Base-by-base conservation (phyloP, 75 land plant genomes). In the Picea glauca region DNA sequence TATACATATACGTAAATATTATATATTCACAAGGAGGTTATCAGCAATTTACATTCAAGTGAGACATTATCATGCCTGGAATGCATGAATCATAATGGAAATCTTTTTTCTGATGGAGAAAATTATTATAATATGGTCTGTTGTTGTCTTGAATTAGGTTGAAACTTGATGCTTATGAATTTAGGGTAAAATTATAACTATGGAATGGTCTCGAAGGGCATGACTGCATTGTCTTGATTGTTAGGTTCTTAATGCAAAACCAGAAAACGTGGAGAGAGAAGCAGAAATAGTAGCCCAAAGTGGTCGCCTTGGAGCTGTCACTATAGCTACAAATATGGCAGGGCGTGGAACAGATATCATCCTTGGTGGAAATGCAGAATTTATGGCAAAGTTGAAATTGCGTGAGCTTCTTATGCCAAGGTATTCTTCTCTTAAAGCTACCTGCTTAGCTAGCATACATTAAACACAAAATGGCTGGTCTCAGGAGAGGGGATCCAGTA, bases 331-430 rank as follows among this genome's bases (percentile, higher is more conserved):
- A 6, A 98, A 98, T 77, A 98, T 98, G 99, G 99, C 99, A 43
- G 99, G 99, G 40, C 98, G 99, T 83, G 99, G 99, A 54, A 98
- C 99, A 31, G 99, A 98, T 85, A 98, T 95, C 38, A 98, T 98
- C 54, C 88, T 98, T 62, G 99, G 99, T 79, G 98, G 99, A 35
- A 98, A 98, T 92, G 97, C 98, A 57, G 99, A 98, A 77, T 98
- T 95, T 65, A 98, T 98, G 99, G 98, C 96, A 63, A 88, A 88
- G 76, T 81, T 98, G 77, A 98, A 98, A 84, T 76, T 98, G 21
- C 90, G 99, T n/a, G 99, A 98, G 78, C 83, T 95, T 78, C 94
- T 98, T 40, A 98, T 98, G 99, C 99, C 99, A 79, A 90, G 96
- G 99, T 98, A 83, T 21, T 12, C 2, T 33, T 26, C 13, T 17